Evolutionary conservation across 192 early-diverging fungal genomes (phyloP).

Genomic region (Backusella tuberculispora): DNA sequence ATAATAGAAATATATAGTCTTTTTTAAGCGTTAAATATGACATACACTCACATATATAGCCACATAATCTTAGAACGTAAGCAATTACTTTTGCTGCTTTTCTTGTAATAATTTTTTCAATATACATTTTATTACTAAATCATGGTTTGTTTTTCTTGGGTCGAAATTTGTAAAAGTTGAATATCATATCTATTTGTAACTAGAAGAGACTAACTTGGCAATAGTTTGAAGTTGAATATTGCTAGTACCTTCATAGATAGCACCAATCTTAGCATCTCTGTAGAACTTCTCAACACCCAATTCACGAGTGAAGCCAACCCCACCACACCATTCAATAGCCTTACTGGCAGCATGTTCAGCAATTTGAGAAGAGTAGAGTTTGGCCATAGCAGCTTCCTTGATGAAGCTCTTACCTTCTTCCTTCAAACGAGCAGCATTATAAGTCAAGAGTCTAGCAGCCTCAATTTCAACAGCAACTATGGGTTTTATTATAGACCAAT

Average conservation of each 20-base stretch:
- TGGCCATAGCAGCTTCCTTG: constrained; percentile 99
- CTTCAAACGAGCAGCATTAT: constrained; percentile 96
- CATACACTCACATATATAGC: too few species aligned
- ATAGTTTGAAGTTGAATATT: constrained; percentile 99
- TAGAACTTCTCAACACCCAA: constrained; percentile 87
- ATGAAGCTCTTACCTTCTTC: constrained; percentile 90
- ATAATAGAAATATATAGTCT: too few species aligned
- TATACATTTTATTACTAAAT: too few species aligned
- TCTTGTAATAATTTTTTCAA: too few species aligned
- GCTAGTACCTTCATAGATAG: constrained; percentile 94
- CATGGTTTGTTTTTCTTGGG: neutral
- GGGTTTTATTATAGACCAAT: neutral
- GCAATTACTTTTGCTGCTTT: too few species aligned
- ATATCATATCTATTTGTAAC: constrained; percentile 37
- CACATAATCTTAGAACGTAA: too few species aligned
- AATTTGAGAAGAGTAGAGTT: constrained; percentile 93
- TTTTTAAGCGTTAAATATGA: too few species aligned
- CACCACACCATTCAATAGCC: constrained; percentile 97
- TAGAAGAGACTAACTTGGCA: constrained; percentile 51
- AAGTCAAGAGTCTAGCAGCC: constrained; percentile 93
- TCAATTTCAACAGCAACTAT: constrained; percentile 90
- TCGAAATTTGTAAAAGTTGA: neutral
- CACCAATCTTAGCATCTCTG: constrained; percentile 96
- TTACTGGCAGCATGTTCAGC: constrained; percentile 85
- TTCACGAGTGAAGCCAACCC: constrained; percentile 92